Base-by-base conservation (phyloP, 2,329 filamentous ascomycete genomes). In the Paecilomyces sp. region DNA sequence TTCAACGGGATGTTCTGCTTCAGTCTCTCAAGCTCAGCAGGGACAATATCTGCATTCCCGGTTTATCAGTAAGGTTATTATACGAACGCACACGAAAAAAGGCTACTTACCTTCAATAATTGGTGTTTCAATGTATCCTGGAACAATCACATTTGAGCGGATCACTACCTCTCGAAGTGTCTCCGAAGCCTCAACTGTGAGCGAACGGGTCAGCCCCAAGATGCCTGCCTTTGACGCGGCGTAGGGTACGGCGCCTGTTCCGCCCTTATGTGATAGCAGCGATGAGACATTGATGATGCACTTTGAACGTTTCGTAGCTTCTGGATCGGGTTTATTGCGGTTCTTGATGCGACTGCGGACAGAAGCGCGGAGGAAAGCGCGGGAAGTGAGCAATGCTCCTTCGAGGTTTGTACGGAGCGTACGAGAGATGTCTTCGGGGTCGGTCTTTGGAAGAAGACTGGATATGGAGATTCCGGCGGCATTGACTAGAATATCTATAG, bases 211-310 rank as follows among this genome's bases (percentile, higher is more conserved):
- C 15, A 78, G 62, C 82, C 89, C 89, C 15, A 94, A 73, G 1
- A 96, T 76, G 2, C 90, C 91, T 4, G 91, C 90, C 72, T 96
- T 96, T 52, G 87, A 88, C 7, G 90, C 89, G 5, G 88, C 87
- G 70, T 94, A 94, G 0, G 86, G 84, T 3, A 88, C 83, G 12
- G 88, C 86, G 6, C 92, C 92, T 1, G 79, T 79, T 0, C 88
- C 89, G 0, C 86, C 88, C 60, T 87, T 87, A 1, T 82, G 70
- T 0, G 86, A 91, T 54, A 96, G 82, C 31, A 95, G 77, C 55
- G 89, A 93, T 0, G 89, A 87, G 24, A 96, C 78, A 69, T 96
- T 96, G 72, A 96, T 87, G 62, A 96, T 92, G 68, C 85, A 90
- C 58, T 89, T 85, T 1, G 28, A 51, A 28, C 15, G 51, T 12